Evolutionary conservation across 148 eudicot genomes (phyloP).

Genomic region (Euryodendron excelsum): DNA sequence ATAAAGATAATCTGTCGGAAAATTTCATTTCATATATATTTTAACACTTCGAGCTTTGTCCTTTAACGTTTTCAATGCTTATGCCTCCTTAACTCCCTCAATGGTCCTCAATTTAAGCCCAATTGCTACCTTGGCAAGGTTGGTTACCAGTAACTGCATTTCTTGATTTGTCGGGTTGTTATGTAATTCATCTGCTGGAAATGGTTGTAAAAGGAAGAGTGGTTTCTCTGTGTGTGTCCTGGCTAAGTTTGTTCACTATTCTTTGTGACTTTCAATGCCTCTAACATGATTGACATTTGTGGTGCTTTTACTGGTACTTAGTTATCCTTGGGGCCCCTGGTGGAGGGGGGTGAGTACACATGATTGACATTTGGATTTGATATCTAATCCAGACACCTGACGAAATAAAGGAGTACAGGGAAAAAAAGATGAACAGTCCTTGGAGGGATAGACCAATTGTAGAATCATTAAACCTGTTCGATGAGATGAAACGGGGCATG

Average conservation of each 20-base stretch:
- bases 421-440: constrained; percentile 91
- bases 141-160: too few relatives aligned
- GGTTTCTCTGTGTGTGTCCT: neutral
- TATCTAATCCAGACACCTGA: constrained; percentile 60
- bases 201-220: neutral
- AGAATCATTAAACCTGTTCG: constrained; percentile 75
- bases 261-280: neutral
- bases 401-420: constrained; percentile 84
- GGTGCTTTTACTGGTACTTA: neutral
- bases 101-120: too few relatives aligned
- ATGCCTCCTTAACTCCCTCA: neutral
- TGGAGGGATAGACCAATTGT: constrained; percentile 92
- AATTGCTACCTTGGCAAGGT: too few relatives aligned
- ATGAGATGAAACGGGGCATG: constrained; percentile 87
- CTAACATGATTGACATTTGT: neutral
- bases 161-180: too few relatives aligned
- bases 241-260: neutral
- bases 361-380: constrained; percentile 12
- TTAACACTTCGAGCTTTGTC: neutral
- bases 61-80: neutral
- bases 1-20: neutral
- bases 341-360: neutral
- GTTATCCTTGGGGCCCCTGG: neutral
- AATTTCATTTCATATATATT: neutral
- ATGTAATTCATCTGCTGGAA: neutral